phyloP scores from a whole-genome alignment of 73 alveolate genomes.

The Uronychia setigera region DNA sequence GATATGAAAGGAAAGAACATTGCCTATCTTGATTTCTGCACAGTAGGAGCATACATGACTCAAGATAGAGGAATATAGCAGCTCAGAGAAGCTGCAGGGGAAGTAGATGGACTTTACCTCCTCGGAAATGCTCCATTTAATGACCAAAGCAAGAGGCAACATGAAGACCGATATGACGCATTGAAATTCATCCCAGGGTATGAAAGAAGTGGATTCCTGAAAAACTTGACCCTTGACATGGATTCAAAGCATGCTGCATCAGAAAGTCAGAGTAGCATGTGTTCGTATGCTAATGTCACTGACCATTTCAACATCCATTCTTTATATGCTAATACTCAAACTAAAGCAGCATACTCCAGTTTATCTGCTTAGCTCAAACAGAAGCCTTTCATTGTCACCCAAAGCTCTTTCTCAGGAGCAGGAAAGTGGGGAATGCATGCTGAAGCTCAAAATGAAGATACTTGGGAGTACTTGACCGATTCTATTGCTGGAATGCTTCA shows the following conservation, averaged over 20 bases:
- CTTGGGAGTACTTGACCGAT: slow-evolving; percentile 79
- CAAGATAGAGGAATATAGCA: background rate
- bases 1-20: too few species aligned
- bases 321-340: slow-evolving; percentile 78
- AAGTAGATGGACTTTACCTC: background rate
- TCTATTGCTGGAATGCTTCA: slow-evolving; percentile 94
- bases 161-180: background rate
- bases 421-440: slow-evolving; percentile 93
- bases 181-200: background rate
- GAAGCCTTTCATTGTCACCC: slow-evolving; percentile 89
- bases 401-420: slow-evolving; percentile 92
- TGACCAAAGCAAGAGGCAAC: background rate
- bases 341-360: slow-evolving; percentile 79
- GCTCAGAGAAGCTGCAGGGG: background rate
- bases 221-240: background rate
- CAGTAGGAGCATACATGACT: background rate
- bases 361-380: slow-evolving; percentile 45
- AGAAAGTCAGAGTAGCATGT: background rate
- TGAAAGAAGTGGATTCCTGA: background rate
- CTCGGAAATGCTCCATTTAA: background rate
- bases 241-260: background rate
- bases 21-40: background rate
- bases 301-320: slow-evolving; percentile 81
- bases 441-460: slow-evolving; percentile 94
- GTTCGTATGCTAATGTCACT: background rate